phyloP scores from a whole-genome alignment of 2,329 filamentous ascomycete genomes.

The Metarhizium humberi region DNA sequence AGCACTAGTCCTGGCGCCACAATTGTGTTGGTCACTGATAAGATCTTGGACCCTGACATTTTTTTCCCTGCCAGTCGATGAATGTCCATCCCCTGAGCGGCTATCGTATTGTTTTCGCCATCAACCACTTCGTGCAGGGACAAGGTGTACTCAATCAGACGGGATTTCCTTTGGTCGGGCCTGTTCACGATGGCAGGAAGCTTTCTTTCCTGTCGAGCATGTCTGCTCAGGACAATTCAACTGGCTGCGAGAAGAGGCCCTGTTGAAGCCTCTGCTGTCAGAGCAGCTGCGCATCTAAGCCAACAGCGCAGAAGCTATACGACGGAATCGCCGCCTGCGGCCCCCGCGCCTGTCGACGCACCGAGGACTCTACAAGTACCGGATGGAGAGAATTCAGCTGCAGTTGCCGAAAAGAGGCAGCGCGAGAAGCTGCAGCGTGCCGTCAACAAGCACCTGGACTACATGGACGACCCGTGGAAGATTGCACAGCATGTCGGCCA shows the following conservation, averaged over 20 bases:
- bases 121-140: background rate
- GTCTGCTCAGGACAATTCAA: conserved; percentile 17
- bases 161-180: background rate
- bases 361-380: conserved; percentile 13
- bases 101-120: no score
- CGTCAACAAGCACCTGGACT: conserved; percentile 48
- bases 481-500: conserved; percentile 59
- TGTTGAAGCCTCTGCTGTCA: background rate
- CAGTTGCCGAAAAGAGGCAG: conserved; percentile 10
- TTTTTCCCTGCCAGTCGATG: no score
- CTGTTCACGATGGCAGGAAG: conserved; percentile 15
- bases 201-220: conserved; percentile 17
- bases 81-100: no score
- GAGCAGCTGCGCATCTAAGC: conserved; percentile 4
- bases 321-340: conserved; percentile 1
- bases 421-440: conserved; percentile 24
- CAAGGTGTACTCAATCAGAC: background rate
- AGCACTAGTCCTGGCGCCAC: no score
- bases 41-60: conserved; percentile 3
- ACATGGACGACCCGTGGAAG: conserved; percentile 61
- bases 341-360: conserved; percentile 11
- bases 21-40: conserved; percentile 1
- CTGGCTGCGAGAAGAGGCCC: conserved; percentile 4
- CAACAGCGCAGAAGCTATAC: conserved; percentile 9
- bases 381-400: conserved; percentile 4